These are phyloP conservation scores for Cytospora piceae DNA, from an alignment of 2,329 filamentous ascomycete species.

Conservation along the genomic window DNA sequence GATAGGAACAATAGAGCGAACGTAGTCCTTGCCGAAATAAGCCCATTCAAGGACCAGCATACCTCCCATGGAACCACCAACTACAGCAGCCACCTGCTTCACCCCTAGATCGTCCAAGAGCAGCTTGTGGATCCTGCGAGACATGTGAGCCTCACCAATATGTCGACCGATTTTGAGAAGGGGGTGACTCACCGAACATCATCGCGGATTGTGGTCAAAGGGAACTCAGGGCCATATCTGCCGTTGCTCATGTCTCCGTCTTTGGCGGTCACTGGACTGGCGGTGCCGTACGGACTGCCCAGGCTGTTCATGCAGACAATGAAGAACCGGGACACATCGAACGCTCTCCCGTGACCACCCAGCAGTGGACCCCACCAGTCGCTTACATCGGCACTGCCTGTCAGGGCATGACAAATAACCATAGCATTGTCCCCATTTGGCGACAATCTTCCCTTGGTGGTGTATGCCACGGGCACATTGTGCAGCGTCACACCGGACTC, in stretches of 20 bases:
- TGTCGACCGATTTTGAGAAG: neutral
- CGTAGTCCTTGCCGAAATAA: constrained; percentile 86
- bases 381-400: constrained; percentile 80
- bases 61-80: constrained; percentile 84
- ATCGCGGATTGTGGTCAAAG: constrained; percentile 90
- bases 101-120: constrained; percentile 81
- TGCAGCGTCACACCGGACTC: constrained; percentile 85
- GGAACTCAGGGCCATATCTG: constrained; percentile 93
- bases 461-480: constrained; percentile 75
- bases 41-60: constrained; percentile 93
- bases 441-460: constrained; percentile 64
- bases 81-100: constrained; percentile 74
- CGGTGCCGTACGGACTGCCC: constrained; percentile 83
- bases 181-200: constrained; percentile 77
- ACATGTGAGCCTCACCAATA: neutral
- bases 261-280: constrained; percentile 86
- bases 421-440: constrained; percentile 67
- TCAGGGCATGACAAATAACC: constrained; percentile 83
- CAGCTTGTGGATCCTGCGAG: constrained; percentile 71
- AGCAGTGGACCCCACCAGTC: constrained; percentile 90
- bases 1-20: constrained; percentile 79
- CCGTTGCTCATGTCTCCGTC: constrained; percentile 76
- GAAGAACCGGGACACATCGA: constrained; percentile 83
- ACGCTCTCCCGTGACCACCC: constrained; percentile 75
- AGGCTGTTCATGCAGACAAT: constrained; percentile 85